Evolutionary conservation across 2,329 filamentous ascomycete species (phyloP).

Genomic region (Rhynchosporium graminicola): DNA sequence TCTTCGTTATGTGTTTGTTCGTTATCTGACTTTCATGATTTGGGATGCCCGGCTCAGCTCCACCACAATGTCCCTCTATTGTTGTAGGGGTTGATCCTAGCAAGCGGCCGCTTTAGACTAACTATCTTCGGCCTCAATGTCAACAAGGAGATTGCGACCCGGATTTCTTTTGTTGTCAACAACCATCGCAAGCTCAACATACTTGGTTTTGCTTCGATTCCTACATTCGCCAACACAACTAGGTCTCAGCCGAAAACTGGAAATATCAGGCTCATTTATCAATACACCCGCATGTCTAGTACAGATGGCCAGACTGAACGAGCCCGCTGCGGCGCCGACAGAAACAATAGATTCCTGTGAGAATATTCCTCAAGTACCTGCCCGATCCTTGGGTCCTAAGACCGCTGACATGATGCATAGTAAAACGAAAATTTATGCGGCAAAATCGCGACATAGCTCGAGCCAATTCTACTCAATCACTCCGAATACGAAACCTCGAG

Average conservation of each 20-base stretch:
- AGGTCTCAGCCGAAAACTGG: background rate
- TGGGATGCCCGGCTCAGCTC: background rate
- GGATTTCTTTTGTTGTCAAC: slow-evolving; percentile 15
- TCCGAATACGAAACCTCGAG: slow-evolving; percentile 75
- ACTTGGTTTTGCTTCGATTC: background rate
- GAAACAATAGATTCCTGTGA: slow-evolving; percentile 72
- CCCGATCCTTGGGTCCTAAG: too few relatives aligned
- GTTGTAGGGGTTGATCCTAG: background rate
- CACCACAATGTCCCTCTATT: background rate
- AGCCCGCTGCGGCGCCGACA: slow-evolving; percentile 63
- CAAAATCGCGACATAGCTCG: slow-evolving; percentile 84
- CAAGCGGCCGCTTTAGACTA: slow-evolving; percentile 9
- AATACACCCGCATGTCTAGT: slow-evolving; percentile 32
- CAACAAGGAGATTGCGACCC: slow-evolving; percentile 31
- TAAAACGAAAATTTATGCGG: slow-evolving; percentile 76
- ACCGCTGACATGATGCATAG: slow-evolving; percentile 46
- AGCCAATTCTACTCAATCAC: slow-evolving; percentile 74
- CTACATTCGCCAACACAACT: background rate
- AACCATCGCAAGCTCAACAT: background rate
- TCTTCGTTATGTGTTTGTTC: too few relatives aligned
- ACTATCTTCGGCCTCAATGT: slow-evolving; percentile 31
- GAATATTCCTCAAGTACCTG: slow-evolving; percentile 38
- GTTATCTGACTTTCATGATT: background rate
- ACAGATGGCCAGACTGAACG: slow-evolving; percentile 78
- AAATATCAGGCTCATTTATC: background rate